Evolutionary conservation across 305 asterid species (phyloP), one percentile per base, ranked within the genome.

Genomic region (Striga hermonthica): DNA sequence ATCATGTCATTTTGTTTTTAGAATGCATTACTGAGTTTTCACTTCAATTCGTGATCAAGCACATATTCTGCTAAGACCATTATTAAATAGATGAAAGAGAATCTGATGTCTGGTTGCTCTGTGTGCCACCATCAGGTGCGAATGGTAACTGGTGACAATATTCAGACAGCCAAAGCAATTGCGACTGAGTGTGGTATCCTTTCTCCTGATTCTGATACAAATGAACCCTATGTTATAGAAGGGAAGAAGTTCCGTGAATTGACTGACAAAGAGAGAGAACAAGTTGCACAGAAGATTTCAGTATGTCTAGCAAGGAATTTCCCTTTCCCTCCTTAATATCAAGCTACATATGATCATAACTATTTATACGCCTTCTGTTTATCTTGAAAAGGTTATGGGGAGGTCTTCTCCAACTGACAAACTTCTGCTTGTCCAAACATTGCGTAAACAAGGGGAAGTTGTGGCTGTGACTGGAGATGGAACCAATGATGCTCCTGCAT

Each of bases 401-500:
- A 79, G 98, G 64, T 91, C 98, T 64, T 91, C 98, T 44, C 98
- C 98, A 3, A 85, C 86, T 56, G 98, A 92, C 79, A 90, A 92
- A 81, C 98, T 92, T 74, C 77, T 90, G 74, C 96, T 92, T 31
- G 97, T 92, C 62, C 96, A 87, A 82, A 82, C 97, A 57, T 77
- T 92, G 40, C 96, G 97, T 76, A 86, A 79, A 77, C 87, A n/a
- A 69, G 98, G 98, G 66, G 96, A 92, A 44, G 95, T 92, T 56
- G 97, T 87, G 69, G 97, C 97, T 41, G 98, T 92, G 22, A 87
- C 97, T 47, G 98, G 98, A 77, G 97, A 92, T 69, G 98, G 98
- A 81, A 92, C 98, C 61, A 91, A 91, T 69, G 98, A 91, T 65
- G 98, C 98, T 60, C 98, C 97, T 9, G 98, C 98, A 63, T 86